Evolutionary conservation across 805 yeast species (phyloP).

Genomic region (Huiozyma naganishii): DNA sequence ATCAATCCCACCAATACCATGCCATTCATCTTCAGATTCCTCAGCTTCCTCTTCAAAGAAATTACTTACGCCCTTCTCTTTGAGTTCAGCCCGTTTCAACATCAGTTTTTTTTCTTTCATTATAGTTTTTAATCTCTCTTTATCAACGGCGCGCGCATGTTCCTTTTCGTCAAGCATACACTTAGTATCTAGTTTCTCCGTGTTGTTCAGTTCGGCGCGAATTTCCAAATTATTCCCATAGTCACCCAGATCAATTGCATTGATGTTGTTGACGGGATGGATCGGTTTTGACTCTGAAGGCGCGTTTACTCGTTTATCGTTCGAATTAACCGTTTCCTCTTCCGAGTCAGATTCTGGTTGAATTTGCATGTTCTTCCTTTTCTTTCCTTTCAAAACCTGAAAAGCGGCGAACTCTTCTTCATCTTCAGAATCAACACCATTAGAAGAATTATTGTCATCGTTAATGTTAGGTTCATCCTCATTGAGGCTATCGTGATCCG

Average conservation of each 20-base stretch:
- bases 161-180: slow-evolving; percentile 2
- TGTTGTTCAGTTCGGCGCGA: not conserved
- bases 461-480: slow-evolving; percentile 5
- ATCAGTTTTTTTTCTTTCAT: slow-evolving; percentile 14
- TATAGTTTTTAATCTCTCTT: slow-evolving; percentile 16
- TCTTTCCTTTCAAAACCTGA: slow-evolving; percentile 1
- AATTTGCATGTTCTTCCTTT: slow-evolving; percentile 4
- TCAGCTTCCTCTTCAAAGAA: slow-evolving; percentile 76
- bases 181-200: not conserved
- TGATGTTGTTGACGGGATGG: not conserved
- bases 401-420: slow-evolving; percentile 10
- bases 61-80: slow-evolving; percentile 43
- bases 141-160: slow-evolving; percentile 10
- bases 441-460: slow-evolving; percentile 11
- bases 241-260: slow-evolving; percentile 20
- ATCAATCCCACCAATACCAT: slow-evolving; percentile 67
- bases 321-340: not conserved
- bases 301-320: not conserved
- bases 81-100: slow-evolving; percentile 40
- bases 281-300: not conserved
- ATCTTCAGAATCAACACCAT: slow-evolving; percentile 21
- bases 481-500: slow-evolving; percentile 6
- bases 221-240: slow-evolving; percentile 18
- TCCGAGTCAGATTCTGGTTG: not conserved
- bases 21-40: slow-evolving; percentile 85